Evolutionary conservation across 805 yeast species (phyloP).

Genomic region (Candida argentea): DNA sequence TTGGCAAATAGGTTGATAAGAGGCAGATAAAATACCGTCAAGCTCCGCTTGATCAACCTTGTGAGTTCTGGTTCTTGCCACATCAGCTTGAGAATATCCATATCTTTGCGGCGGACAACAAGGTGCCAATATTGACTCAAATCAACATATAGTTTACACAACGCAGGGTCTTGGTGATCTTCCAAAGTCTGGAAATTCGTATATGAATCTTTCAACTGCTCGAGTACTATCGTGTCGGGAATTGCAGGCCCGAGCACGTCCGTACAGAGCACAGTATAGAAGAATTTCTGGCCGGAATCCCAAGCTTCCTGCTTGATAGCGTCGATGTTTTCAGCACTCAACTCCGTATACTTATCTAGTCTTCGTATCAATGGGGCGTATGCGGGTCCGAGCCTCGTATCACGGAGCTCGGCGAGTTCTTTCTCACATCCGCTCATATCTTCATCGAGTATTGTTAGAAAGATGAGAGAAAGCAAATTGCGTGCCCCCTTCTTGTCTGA

Average conservation of each 20-base stretch:
- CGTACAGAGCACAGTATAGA: slow-evolving; percentile 15
- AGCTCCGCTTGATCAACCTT: slow-evolving; percentile 59
- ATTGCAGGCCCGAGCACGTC: slow-evolving; percentile 13
- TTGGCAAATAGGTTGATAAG: slow-evolving; percentile 26
- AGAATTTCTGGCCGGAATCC: slow-evolving; percentile 10
- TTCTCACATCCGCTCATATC: slow-evolving; percentile 57
- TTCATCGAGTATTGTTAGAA: slow-evolving; percentile 64
- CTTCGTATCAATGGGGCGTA: slow-evolving; percentile 17
- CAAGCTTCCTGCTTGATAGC: slow-evolving; percentile 11
- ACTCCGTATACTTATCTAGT: slow-evolving; percentile 16
- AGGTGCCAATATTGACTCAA: slow-evolving; percentile 55
- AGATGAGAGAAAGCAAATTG: slow-evolving; percentile 57
- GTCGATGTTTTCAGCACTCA: slow-evolving; percentile 4
- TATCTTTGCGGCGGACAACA: slow-evolving; percentile 63
- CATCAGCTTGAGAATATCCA: slow-evolving; percentile 58
- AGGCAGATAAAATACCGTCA: slow-evolving; percentile 37
- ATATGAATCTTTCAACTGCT: slow-evolving; percentile 13
- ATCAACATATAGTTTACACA: slow-evolving; percentile 42
- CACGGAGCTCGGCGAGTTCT: slow-evolving; percentile 38
- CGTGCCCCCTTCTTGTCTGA: slow-evolving; percentile 11
- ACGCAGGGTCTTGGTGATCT: slow-evolving; percentile 15
- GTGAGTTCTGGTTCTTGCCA: slow-evolving; percentile 84
- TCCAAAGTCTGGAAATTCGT: slow-evolving; percentile 7
- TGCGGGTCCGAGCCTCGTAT: slow-evolving; percentile 21
- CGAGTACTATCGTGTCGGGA: slow-evolving; percentile 7